These are phyloP conservation scores for Taxillus chinensis DNA, from an alignment of 164 flowering plant species.

Conservation along the genomic window DNA sequence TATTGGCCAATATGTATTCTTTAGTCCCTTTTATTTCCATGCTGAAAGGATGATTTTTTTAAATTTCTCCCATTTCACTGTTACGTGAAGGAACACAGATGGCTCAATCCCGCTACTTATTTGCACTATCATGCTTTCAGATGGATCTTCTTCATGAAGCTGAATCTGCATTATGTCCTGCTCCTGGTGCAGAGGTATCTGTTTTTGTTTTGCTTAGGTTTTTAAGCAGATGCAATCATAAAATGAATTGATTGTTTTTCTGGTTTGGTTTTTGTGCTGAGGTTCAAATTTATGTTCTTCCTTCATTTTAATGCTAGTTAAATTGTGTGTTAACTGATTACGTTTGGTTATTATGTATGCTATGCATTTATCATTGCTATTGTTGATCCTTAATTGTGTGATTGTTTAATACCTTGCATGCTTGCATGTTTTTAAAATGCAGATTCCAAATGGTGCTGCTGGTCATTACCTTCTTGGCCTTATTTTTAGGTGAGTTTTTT, in stretches of 20 bases:
- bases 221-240: background rate
- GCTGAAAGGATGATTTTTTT: conserved; percentile 9
- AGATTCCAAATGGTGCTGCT: conserved; percentile 99
- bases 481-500: conserved; percentile 57
- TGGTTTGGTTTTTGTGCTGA: background rate
- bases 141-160: conserved; percentile 93
- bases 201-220: background rate
- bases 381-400: background rate
- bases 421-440: conserved; percentile 14
- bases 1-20: background rate
- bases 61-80: conserved; percentile 10
- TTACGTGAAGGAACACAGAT: conserved; percentile 60
- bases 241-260: background rate
- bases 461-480: conserved; percentile 99
- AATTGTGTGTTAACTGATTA: no score
- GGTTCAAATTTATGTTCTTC: background rate
- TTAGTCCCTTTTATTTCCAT: background rate
- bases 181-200: conserved; percentile 69
- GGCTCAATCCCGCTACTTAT: conserved; percentile 97
- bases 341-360: no score
- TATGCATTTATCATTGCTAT: no score
- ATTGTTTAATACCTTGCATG: background rate
- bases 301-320: background rate
- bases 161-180: conserved; percentile 72
- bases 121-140: conserved; percentile 94